Evolutionary conservation across 371 early-diverging fungal genomes (phyloP).

Genomic region (Syncephalis fuscata): DNA sequence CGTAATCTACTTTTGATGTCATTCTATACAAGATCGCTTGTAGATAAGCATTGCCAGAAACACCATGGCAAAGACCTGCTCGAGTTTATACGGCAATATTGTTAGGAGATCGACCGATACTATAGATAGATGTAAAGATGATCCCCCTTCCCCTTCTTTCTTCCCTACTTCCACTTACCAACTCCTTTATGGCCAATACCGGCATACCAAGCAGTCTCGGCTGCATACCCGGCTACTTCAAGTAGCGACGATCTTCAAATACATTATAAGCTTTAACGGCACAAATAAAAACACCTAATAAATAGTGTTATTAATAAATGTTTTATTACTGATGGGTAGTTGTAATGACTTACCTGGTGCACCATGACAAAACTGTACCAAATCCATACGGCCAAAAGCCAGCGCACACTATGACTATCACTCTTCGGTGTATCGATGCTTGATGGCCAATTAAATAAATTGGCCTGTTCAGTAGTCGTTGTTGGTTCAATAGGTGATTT

Average conservation of each 20-base stretch:
- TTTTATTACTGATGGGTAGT: too few species aligned
- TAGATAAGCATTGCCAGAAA: constrained; percentile 5
- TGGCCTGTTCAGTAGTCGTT: too few species aligned
- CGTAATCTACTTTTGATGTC: constrained; percentile 1
- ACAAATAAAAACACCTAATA: background rate
- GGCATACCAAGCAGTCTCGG: background rate
- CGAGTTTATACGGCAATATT: too few species aligned
- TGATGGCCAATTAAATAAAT: too few species aligned
- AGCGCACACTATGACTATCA: constrained; percentile 1
- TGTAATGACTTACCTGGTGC: constrained; percentile 1
- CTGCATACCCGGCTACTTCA: background rate
- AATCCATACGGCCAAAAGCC: background rate
- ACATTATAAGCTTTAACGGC: constrained; percentile 5
- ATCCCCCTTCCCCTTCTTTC: too few species aligned
- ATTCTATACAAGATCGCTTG: background rate
- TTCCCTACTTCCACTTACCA: too few species aligned
- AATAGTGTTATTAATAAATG: too few species aligned
- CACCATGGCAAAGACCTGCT: constrained; percentile 2
- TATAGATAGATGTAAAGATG: too few species aligned
- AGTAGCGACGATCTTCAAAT: constrained; percentile 1
- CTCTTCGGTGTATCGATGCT: background rate
- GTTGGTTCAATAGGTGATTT: too few species aligned
- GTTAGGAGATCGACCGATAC: too few species aligned
- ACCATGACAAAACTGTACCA: constrained; percentile 6
- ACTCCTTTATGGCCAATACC: constrained; percentile 2